A percentile compares a stretch with the other conserved stretches of the same genome.
Conservation (phyloP, 2,329 filamentous ascomycete genomes). For the Scedosporium minutisporum region DNA sequence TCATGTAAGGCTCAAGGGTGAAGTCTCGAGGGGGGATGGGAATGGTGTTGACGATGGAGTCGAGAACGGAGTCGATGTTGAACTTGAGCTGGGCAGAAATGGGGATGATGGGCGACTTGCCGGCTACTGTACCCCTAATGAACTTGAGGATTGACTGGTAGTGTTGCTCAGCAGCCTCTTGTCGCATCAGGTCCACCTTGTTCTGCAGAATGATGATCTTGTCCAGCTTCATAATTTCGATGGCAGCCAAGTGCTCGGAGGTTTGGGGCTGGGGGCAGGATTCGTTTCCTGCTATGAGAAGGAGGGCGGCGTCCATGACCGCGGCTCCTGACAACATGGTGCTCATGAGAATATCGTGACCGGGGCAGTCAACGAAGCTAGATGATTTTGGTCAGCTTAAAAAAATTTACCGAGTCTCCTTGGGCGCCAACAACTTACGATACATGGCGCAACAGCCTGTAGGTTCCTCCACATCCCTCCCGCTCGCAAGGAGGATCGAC, state of each 20-base stretch:
- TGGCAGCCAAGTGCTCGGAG: constrained; percentile 95
- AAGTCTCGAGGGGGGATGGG: constrained; percentile 89
- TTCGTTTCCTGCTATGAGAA: constrained; percentile 97
- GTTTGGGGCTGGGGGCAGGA: constrained; percentile 96
- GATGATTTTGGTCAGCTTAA: background rate
- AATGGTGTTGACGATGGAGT: constrained; percentile 90
- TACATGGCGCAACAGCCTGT: constrained; percentile 81
- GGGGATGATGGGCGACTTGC: constrained; percentile 89
- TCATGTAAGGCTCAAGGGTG: constrained; percentile 89
- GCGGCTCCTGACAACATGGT: constrained; percentile 99
- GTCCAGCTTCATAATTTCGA: constrained; percentile 99
- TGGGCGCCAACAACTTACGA: constrained; percentile 51
- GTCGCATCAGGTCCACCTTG: constrained; percentile 97
- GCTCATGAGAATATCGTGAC: constrained; percentile 99
- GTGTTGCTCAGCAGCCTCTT: constrained; percentile 87
- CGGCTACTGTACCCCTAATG: constrained; percentile 92
- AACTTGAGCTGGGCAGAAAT: constrained; percentile 98
- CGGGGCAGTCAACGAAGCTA: constrained; percentile 95
- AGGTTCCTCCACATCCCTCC: constrained; percentile 80
- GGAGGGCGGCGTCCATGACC: constrained; percentile 96
- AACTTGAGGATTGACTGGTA: constrained; percentile 98
- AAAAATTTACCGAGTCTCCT: background rate
- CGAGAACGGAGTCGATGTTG: constrained; percentile 98
- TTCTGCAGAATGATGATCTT: constrained; percentile 99
- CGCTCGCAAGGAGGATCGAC: constrained; percentile 93